Evolutionary conservation across 2,329 filamentous ascomycete species (phyloP), one percentile per base, ranked within the genome.

Genomic region (Hyphodiscus sp.): DNA sequence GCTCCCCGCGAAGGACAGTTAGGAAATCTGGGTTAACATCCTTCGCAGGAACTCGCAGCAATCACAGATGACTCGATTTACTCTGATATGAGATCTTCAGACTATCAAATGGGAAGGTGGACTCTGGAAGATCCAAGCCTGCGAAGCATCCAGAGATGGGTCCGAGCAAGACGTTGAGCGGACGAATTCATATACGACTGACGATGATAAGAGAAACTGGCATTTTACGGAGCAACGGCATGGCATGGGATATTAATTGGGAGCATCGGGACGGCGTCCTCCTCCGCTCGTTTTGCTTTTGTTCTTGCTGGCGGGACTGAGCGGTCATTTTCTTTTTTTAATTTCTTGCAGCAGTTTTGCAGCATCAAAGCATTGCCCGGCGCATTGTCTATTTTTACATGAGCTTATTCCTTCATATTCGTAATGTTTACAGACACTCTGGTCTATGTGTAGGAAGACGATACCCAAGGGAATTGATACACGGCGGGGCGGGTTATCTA

Each of bases 61-160:
- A 76, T 85, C 60, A 81, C 76, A 42, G 82, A 86, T 67, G 79
- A 85, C 51, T 64, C 69, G 38, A 73, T 85, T 56, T 85, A 85
- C 66, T 66, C 70, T 46, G 74, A 82, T 54, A 73, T 85, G 51
- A 74, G 76, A 56, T 66, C 70, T 38, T 76, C 76, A 19, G 82
- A 85, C 64, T 69, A 76, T 23, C 64, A 68, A 52, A 74, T 79
- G 69, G 79, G 79, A 63, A 79, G 81, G 70, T 86, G 82, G 82
- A 82, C 76, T 61, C 74, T 70, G 58, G 82, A 85, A 64, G 82
- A 85, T 64, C 82, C 82, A 2, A 79, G 76, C 59, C 69, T 83
- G 50, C 72, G 77, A 51, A 71, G 74, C 47, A 76, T 85, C 54
- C 74, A 79, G 65, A 76, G 79, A 67, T 85, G 82, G 82, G 68